Evolutionary conservation across 192 early-diverging fungal species (phyloP).

Genomic region (Backusella liffmaniae): DNA sequence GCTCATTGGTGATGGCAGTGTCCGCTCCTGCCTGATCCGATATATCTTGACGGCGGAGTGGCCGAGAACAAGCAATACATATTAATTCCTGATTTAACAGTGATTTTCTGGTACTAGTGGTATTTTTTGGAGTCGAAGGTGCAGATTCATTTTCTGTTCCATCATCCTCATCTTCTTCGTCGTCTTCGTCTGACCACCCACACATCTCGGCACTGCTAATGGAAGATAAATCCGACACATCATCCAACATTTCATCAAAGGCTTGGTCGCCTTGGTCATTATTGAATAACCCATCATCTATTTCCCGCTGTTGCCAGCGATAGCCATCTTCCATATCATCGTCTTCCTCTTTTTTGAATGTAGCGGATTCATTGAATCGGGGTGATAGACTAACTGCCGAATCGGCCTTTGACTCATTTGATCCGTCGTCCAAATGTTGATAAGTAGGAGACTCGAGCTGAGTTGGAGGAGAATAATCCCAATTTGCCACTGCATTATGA

Average conservation of each 20-base stretch:
- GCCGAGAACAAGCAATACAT: conserved; percentile 26
- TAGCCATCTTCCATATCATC: background rate
- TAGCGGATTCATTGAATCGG: background rate
- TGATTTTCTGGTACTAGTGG: conserved; percentile 5
- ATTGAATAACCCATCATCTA: background rate
- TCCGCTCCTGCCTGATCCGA: conserved; percentile 8
- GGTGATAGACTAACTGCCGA: conserved; percentile 19
- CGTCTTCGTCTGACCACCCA: conserved; percentile 8
- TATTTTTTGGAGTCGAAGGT: background rate
- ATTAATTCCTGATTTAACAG: conserved; percentile 12
- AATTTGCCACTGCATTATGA: background rate
- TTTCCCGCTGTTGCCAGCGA: background rate
- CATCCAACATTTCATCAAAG: conserved; percentile 28
- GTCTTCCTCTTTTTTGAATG: conserved; percentile 15
- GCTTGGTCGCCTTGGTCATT: background rate
- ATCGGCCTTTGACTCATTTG: conserved; percentile 18
- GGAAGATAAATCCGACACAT: conserved; percentile 26
- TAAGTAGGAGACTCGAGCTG: background rate
- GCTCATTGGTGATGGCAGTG: conserved; percentile 11
- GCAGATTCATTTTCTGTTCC: background rate
- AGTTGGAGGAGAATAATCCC: background rate
- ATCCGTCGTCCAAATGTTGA: background rate
- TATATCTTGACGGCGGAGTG: conserved; percentile 12
- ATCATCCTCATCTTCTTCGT: background rate
- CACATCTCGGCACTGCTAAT: conserved; percentile 19